Conservation (phyloP, 2,329 filamentous ascomycete species). For the Colletotrichum tanaceti region DNA sequence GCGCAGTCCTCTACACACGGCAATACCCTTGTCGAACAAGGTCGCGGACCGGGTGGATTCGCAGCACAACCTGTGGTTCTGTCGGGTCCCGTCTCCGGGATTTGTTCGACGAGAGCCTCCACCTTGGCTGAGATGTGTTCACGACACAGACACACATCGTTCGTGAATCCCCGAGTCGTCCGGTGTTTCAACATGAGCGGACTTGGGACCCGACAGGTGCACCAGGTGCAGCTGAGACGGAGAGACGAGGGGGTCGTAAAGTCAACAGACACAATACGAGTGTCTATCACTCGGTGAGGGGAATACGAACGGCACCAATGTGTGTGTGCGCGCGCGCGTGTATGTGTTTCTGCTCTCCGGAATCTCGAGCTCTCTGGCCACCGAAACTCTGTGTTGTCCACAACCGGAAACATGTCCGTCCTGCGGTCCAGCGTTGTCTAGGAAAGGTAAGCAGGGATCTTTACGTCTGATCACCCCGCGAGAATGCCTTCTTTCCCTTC, state of each 20-base stretch:
- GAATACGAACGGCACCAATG: background rate
- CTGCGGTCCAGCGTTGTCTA: background rate
- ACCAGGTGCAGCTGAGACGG: constrained; percentile 1
- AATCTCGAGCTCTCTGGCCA: background rate
- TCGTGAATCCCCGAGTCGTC: background rate
- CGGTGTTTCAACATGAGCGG: background rate
- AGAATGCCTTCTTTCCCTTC: background rate
- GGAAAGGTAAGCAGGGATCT: no score
- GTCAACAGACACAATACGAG: constrained; percentile 8
- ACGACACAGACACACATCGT: no score
- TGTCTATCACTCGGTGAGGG: background rate
- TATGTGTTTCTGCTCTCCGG: background rate
- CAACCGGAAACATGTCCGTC: constrained; percentile 18
- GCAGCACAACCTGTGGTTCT: background rate
- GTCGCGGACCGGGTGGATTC: background rate
- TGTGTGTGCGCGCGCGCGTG: no score
- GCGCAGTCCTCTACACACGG: background rate
- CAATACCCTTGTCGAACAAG: background rate
- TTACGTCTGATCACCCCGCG: background rate
- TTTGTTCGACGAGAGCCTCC: constrained; percentile 1
- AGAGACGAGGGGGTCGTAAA: constrained; percentile 10
- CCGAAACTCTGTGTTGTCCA: background rate
- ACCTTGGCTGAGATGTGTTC: background rate
- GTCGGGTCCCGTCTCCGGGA: background rate
- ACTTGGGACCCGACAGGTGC: background rate